Evolutionary conservation across 495 filamentous ascomycete species (phyloP).

Genomic region (Neurospora sp.): DNA sequence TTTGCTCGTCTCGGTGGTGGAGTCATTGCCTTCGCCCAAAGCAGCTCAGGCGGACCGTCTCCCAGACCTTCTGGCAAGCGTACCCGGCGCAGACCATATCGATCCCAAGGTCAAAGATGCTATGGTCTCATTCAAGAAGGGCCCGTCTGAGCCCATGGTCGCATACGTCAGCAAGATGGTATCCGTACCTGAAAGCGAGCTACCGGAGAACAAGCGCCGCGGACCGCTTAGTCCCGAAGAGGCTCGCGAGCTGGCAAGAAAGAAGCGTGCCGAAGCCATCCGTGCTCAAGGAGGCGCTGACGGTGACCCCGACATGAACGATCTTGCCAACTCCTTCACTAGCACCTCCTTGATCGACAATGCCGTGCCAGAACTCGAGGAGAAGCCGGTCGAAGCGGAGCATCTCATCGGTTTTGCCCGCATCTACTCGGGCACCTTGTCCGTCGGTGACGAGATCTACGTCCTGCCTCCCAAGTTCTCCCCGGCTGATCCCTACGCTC

Average conservation of each 20-base stretch:
- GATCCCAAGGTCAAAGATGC: constrained; percentile 59
- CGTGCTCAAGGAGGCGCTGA: constrained; percentile 47
- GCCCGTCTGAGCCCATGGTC: constrained; percentile 63
- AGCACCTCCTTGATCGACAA: constrained; percentile 37
- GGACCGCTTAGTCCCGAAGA: constrained; percentile 77
- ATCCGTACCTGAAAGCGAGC: constrained; percentile 81
- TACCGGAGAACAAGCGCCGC: constrained; percentile 68
- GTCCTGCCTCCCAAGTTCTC: constrained; percentile 87
- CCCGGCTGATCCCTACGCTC: constrained; percentile 63
- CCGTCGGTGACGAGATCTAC: constrained; percentile 83
- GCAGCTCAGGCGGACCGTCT: constrained; percentile 75
- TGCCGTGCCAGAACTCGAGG: constrained; percentile 36
- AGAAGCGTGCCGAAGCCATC: constrained; percentile 79
- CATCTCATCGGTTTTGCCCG: constrained; percentile 91
- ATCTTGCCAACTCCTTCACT: constrained; percentile 22
- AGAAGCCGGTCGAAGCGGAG: constrained; percentile 59
- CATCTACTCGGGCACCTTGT: constrained; percentile 82
- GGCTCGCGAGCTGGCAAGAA: constrained; percentile 75
- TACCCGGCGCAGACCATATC: constrained; percentile 64
- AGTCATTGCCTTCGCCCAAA: constrained; percentile 80
- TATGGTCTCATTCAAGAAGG: constrained; percentile 68
- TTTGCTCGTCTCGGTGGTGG: constrained; percentile 81
- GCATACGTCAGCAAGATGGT: constrained; percentile 99
- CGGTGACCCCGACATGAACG: constrained; percentile 16
- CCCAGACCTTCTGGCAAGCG: constrained; percentile 66